Percentiles rank a stretch among this genome's conserved stretches.
Evolutionary conservation across 306 rosid genomes (phyloP).

Genomic region (Herpetospermum pedunculosum): DNA sequence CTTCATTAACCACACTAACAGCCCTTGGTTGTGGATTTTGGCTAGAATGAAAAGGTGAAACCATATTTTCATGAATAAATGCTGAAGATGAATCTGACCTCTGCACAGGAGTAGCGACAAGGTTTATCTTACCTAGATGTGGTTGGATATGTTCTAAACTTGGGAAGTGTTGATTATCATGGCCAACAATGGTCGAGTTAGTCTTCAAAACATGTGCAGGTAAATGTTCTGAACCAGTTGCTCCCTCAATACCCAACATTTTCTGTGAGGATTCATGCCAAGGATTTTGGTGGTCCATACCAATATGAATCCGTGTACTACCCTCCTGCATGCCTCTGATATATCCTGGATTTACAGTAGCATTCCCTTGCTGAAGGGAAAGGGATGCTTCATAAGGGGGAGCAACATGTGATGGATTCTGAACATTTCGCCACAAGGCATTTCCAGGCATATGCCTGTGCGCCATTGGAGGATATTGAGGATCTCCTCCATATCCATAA

Average conservation of each 20-base stretch:
- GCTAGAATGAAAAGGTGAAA: conserved; percentile 12
- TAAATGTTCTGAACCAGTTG: conserved; percentile 38
- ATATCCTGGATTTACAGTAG: conserved; percentile 44
- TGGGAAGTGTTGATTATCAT: conserved; percentile 36
- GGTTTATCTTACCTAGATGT: conserved; percentile 18
- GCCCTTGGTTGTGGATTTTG: conserved; percentile 13
- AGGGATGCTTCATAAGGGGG: conserved; percentile 48
- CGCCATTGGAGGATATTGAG: conserved; percentile 33
- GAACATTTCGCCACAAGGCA: conserved; percentile 53
- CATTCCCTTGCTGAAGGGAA: conserved; percentile 43
- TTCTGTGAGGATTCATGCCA: conserved; percentile 64
- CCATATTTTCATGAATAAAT: conserved; percentile 21
- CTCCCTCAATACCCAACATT: conserved; percentile 44
- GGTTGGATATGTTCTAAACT: conserved; percentile 26
- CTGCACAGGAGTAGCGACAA: conserved; percentile 22
- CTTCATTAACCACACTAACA: conserved; percentile 17
- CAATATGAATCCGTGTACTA: conserved; percentile 46
- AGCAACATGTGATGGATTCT: conserved; percentile 37
- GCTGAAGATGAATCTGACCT: conserved; percentile 26
- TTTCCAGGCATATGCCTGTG: conserved; percentile 49
- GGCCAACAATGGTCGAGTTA: conserved; percentile 24
- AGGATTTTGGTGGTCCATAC: conserved; percentile 47
- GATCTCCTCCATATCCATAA: conserved; percentile 53
- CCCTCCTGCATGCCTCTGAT: conserved; percentile 39
- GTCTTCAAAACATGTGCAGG: conserved; percentile 35